Evolutionary conservation across 495 filamentous ascomycete genomes (phyloP), one percentile per base, ranked within the genome.

Genomic region (Neurospora sp.): DNA sequence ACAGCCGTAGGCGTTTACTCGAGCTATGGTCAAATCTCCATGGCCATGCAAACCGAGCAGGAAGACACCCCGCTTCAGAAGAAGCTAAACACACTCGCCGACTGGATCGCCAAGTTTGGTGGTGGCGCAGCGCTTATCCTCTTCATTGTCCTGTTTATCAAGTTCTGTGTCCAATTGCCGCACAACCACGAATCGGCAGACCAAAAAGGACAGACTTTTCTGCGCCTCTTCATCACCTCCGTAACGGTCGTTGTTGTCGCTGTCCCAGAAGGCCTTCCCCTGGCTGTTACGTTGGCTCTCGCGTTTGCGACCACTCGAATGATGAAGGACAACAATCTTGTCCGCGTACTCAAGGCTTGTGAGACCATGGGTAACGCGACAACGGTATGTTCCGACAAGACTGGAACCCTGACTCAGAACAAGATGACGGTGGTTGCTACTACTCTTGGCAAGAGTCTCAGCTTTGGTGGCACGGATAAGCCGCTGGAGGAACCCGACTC

Each of bases 281-380:
- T 98, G 46, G 95, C 95, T 42, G 95, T 98, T 16, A 98, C 95
- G 2, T 86, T 98, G 37, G 95, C 95, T 35, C 87, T 98, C n/a
- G 94, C 95, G 40, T 98, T 97, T 81, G 95, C 95, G 12, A 98
- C 95, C 1, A 97, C 91, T 27, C 87, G 94, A 20, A 98, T 98
- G 95, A 85, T 97, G 70, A 95, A 92, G 78, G 95, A 98, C 76
- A 96, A 97, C 82, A 98, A 98, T 74, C 81, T 98, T 66, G 95
- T 98, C 40, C 93, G 95, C 48, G 87, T 94, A 42, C 84, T 98
- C 22, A 90, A 93, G 75, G 94, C 95, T 35, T 98, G 95, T 81
- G 95, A 98, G 81, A 96, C 94, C 3, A 98, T 98, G 95, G 95
- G 95, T 14, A 97, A 97, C 81, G 95, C 95, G 2, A 98, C 94